Percentiles rank a stretch among this genome's conserved stretches.
Evolutionary conservation across 139 green algal species (phyloP).

Genomic region (Axilococcus clingmanii): DNA sequence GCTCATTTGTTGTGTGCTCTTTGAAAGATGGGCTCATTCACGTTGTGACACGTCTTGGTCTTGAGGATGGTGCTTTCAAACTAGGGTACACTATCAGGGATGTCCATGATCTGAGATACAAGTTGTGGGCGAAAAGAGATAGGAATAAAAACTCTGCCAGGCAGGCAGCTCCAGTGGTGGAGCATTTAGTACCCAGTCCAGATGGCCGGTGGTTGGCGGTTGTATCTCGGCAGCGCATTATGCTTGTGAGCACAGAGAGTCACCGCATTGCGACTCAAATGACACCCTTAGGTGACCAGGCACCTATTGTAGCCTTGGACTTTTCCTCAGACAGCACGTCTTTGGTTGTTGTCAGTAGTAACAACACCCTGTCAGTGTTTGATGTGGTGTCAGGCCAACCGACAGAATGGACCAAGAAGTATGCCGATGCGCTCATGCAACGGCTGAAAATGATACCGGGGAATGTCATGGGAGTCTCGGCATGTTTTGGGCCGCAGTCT

Average conservation of each 20-base stretch:
- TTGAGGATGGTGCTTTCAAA: constrained; percentile 24
- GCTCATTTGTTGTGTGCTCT: no score
- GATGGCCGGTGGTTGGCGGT: constrained; percentile 12
- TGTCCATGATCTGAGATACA: constrained; percentile 24
- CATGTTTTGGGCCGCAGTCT: no score
- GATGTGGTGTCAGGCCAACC: constrained; percentile 20
- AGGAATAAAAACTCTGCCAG: constrained; percentile 7
- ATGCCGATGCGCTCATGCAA: background rate
- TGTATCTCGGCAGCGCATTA: constrained; percentile 9
- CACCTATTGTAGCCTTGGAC: constrained; percentile 28
- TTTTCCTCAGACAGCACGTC: constrained; percentile 39
- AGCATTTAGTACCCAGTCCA: constrained; percentile 12
- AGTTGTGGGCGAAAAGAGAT: constrained; percentile 11
- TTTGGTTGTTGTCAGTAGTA: constrained; percentile 34
- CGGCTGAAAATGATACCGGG: background rate
- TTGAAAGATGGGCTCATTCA: no score
- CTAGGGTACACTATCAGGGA: constrained; percentile 5
- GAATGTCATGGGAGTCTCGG: no score
- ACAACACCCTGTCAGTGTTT: constrained; percentile 28
- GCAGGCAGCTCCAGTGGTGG: constrained; percentile 9
- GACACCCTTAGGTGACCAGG: constrained; percentile 1
- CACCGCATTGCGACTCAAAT: background rate
- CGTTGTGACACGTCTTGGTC: constrained; percentile 26
- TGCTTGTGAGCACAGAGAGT: constrained; percentile 14
- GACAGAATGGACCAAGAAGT: constrained; percentile 23